Evolutionary conservation across 768 basidiomycete genomes (phyloP), one percentile per base, ranked within the genome.

Genomic region (Leccinum disarticulatum): DNA sequence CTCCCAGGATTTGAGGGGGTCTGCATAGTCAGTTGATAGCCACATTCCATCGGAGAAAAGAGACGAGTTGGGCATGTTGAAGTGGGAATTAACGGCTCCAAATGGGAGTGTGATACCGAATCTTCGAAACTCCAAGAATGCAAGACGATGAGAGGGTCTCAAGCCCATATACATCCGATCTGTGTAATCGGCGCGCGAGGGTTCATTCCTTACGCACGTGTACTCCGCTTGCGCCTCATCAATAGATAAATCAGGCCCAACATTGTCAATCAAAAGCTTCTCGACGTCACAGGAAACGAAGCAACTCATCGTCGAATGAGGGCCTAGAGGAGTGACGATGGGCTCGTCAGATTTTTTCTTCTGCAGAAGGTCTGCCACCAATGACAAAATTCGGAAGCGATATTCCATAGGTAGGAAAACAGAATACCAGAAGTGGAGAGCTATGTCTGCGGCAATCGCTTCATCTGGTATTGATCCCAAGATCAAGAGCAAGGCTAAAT

Each of bases 1-100:
- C 80, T 82, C 77, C 82, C 82, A 85, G 19, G 80, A 79, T 47
- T 74, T 73, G 1, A 85, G 73, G 0, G 84, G 82, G 47, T 78
- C 80, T 6, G 77, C 73, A 31, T 67, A 71, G 36, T 77, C 76
- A 14, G 68, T 64, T 52, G 70, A 71, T 25, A 82, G 62, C 82
- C 82, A 84, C 53, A 74, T 66, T 13, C 83, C 81, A 52, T 74
- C 58, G 4, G 76, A 73, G 63, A 83, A 85, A 50, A 82, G 74
- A 33, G 80, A 74, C 17, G 79, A 52, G 54, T 83, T 83, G 0
- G 77, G 73, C 1, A 51, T 55, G 52, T 77, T 78, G 61, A 77
- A 81, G 58, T 79, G 74, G 0, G 74, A 72, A 33, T 74, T 74
- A 13, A 67, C 36, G 4, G 78, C 79, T 8, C 80, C 81, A 52